Percentiles rank a stretch among this genome's conserved stretches.
phyloP scores from a whole-genome alignment of 345 rosid species.

The Aquilaria malaccensis region DNA sequence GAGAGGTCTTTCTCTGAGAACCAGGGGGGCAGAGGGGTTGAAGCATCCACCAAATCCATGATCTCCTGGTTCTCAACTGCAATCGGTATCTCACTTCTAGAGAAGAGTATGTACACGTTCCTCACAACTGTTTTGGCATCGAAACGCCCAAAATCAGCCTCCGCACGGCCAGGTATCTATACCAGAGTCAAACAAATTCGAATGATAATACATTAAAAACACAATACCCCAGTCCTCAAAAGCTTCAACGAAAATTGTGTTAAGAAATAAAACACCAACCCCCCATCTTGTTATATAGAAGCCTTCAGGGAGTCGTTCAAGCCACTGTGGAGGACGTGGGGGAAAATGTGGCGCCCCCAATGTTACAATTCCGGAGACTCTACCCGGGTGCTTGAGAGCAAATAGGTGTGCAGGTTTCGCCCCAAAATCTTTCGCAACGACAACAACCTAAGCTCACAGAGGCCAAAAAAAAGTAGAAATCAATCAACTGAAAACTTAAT shows the following conservation, averaged over 20 bases:
- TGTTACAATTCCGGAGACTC: slow-evolving; percentile 36
- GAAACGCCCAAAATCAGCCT: slow-evolving; percentile 47
- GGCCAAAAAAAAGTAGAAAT: not conserved
- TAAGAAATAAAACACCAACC: slow-evolving; percentile 13
- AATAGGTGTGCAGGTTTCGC: slow-evolving; percentile 26
- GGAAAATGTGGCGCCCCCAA: slow-evolving; percentile 35
- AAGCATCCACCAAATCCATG: slow-evolving; percentile 39
- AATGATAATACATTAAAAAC: not conserved
- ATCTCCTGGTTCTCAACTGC: slow-evolving; percentile 40
- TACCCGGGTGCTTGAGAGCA: slow-evolving; percentile 32
- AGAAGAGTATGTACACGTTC: slow-evolving; percentile 36
- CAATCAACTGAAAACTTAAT: no score
- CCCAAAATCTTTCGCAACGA: slow-evolving; percentile 43
- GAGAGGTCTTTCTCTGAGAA: slow-evolving; percentile 39
- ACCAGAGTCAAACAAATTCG: not conserved
- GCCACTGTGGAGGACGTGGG: slow-evolving; percentile 13
- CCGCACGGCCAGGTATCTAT: slow-evolving; percentile 47
- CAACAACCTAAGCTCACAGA: slow-evolving; percentile 28
- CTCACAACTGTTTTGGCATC: slow-evolving; percentile 41
- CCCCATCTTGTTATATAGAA: slow-evolving; percentile 38
- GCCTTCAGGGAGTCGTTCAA: slow-evolving; percentile 39
- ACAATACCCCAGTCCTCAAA: not conserved
- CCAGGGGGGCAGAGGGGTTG: slow-evolving; percentile 43
- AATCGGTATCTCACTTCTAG: slow-evolving; percentile 39
- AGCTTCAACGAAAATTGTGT: not conserved